These are phyloP conservation scores for Thecaphora thlaspeos DNA, from an alignment of 1,284 basidiomycete species.

Conservation along the genomic window DNA sequence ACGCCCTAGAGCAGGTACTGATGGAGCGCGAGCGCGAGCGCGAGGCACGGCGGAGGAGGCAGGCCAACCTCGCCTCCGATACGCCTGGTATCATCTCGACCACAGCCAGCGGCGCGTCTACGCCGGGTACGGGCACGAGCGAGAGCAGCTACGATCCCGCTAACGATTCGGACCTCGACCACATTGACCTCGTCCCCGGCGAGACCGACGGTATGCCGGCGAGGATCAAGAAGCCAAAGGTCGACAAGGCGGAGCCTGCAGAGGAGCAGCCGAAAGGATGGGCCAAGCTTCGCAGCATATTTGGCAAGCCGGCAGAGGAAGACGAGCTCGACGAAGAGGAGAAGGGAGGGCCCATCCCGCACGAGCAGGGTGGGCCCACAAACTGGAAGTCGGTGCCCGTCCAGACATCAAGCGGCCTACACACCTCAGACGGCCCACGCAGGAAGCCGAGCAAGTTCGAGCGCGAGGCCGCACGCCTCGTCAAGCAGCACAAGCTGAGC, in stretches of 20 bases:
- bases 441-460: constrained; percentile 47
- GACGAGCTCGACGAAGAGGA: constrained; percentile 37
- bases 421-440: constrained; percentile 39
- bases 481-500: constrained; percentile 44
- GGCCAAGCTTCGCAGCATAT: constrained; percentile 45
- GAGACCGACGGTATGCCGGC: constrained; percentile 56
- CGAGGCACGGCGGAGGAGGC: constrained; percentile 12
- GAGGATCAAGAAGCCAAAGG: constrained; percentile 23
- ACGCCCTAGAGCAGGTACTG: constrained; percentile 15
- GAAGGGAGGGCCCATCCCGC: constrained; percentile 6
- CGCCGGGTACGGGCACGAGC: constrained; percentile 34
- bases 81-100: constrained; percentile 7
- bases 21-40: constrained; percentile 27
- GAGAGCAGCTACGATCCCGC: constrained; percentile 54
- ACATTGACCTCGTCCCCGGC: constrained; percentile 53
- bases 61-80: constrained; percentile 5
- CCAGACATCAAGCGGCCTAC: constrained; percentile 50
- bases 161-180: constrained; percentile 49
- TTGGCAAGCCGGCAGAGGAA: constrained; percentile 20
- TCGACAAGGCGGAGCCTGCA: constrained; percentile 8
- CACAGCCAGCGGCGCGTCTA: constrained; percentile 32
- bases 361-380: constrained; percentile 47
- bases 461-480: constrained; percentile 48
- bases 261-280: constrained; percentile 41
- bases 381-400: constrained; percentile 56